phyloP scores from a whole-genome alignment of 768 basidiomycete species.

The Gloeopeniophorella convolvens region DNA sequence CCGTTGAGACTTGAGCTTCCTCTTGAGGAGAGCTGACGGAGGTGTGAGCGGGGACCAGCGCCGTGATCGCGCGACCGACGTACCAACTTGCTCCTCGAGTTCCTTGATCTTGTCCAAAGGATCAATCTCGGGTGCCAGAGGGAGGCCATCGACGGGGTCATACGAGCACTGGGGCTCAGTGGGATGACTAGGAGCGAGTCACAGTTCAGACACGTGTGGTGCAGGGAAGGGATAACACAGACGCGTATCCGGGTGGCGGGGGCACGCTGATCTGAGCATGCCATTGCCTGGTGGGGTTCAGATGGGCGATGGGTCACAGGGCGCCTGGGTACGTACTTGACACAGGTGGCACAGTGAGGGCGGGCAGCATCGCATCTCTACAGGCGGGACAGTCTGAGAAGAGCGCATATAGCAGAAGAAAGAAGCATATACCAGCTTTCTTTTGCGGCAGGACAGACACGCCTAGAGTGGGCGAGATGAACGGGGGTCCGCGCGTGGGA shows the following conservation, averaged over 20 bases:
- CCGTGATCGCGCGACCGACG: slow-evolving; percentile 21
- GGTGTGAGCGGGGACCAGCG: slow-evolving; percentile 6
- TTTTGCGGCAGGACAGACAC: slow-evolving; percentile 74
- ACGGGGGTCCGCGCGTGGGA: neutral
- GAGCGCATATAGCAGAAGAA: neutral
- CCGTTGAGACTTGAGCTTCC: slow-evolving; percentile 50
- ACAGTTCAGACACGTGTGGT: slow-evolving; percentile 16
- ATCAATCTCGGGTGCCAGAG: slow-evolving; percentile 70
- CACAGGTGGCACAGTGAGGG: slow-evolving; percentile 79
- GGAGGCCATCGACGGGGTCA: slow-evolving; percentile 78
- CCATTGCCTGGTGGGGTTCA: slow-evolving; percentile 54
- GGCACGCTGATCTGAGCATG: slow-evolving; percentile 76
- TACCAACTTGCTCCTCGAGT: slow-evolving; percentile 74
- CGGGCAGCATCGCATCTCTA: slow-evolving; percentile 88
- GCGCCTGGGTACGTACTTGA: slow-evolving; percentile 50
- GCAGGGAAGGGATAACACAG: slow-evolving; percentile 26
- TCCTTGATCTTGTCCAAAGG: slow-evolving; percentile 73
- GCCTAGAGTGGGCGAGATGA: slow-evolving; percentile 39
- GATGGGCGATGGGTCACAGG: neutral
- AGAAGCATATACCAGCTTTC: slow-evolving; percentile 56
- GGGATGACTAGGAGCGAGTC: slow-evolving; percentile 53
- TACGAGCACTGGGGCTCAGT: slow-evolving; percentile 79
- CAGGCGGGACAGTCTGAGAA: slow-evolving; percentile 6
- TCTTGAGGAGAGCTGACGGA: slow-evolving; percentile 54
- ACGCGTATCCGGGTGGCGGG: slow-evolving; percentile 82